phyloP scores from a whole-genome alignment of 805 yeast genomes.

The Yamadazyma tumulicola region DNA sequence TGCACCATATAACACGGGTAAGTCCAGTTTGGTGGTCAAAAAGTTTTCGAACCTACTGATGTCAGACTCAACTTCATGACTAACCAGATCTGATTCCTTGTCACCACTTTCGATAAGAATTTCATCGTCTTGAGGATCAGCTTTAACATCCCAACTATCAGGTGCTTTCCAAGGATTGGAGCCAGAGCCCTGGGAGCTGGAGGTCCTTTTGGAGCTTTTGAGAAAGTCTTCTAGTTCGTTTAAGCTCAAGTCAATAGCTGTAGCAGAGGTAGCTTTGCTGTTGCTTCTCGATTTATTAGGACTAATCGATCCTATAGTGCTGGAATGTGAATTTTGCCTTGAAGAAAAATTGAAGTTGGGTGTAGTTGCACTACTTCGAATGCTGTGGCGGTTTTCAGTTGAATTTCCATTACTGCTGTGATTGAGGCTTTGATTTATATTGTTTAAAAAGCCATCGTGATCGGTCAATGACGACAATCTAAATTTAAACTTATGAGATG shows the following conservation, averaged over 20 bases:
- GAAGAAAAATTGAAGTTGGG: too few relatives aligned
- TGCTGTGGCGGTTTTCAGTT: constrained; percentile 3
- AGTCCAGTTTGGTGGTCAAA: constrained; percentile 3
- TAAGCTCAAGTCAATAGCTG: constrained; percentile 7
- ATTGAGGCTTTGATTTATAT: too few relatives aligned
- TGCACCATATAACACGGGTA: constrained; percentile 36
- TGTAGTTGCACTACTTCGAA: constrained; percentile 1
- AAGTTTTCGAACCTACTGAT: not conserved
- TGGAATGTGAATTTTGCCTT: constrained; percentile 3
- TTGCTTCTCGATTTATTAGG: constrained; percentile 6
- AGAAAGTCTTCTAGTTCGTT: constrained; percentile 11
- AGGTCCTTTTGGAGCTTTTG: constrained; percentile 4
- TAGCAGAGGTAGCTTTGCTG: constrained; percentile 6
- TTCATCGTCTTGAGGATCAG: constrained; percentile 11
- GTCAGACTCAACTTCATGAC: constrained; percentile 1
- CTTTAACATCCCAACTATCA: constrained; percentile 47
- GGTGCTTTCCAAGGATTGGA: constrained; percentile 41
- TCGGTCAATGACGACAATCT: constrained; percentile 30
- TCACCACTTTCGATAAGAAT: not conserved
- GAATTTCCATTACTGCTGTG: constrained; percentile 2
- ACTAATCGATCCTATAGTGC: constrained; percentile 2
- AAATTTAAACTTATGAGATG: constrained; percentile 28
- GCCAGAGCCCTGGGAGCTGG: not conserved
- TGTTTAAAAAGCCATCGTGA: constrained; percentile 2
- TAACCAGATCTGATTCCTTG: not conserved